These are phyloP conservation scores for Canariomyces notabilis DNA, from an alignment of 2,329 filamentous ascomycete genomes.

Conservation along the genomic window DNA sequence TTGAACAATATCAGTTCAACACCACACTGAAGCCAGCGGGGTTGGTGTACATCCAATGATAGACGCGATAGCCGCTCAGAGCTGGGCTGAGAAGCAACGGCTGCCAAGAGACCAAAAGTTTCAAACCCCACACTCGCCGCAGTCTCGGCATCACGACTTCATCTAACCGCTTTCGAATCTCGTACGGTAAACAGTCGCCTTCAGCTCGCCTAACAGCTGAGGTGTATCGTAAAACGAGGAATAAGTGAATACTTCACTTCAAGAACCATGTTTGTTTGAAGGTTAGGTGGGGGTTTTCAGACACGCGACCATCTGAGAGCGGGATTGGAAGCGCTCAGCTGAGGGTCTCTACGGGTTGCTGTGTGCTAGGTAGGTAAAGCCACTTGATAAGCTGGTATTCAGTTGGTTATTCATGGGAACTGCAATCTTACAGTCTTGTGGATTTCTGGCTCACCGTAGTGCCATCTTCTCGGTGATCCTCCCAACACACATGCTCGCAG, in stretches of 20 bases:
- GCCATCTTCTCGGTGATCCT: background rate
- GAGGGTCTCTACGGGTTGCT: background rate
- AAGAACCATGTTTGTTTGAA: background rate
- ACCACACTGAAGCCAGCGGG: no score
- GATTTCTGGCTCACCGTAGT: background rate
- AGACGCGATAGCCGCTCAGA: no score
- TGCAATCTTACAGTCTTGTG: no score
- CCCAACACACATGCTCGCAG: background rate
- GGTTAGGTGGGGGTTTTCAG: constrained; percentile 12
- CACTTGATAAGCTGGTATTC: no score
- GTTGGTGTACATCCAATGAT: no score
- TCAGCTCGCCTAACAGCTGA: background rate
- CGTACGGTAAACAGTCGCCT: background rate
- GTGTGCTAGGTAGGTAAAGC: background rate
- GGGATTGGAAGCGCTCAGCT: background rate
- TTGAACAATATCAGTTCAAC: no score
- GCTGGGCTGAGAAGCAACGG: background rate
- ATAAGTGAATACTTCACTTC: background rate
- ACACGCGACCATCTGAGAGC: constrained; percentile 11
- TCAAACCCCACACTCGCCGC: background rate
- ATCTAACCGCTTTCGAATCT: background rate
- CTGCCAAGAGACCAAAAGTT: background rate
- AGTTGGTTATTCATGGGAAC: no score
- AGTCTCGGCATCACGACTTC: background rate
- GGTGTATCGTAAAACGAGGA: background rate